Percentiles rank a stretch among this genome's conserved stretches.
These are phyloP conservation scores for Thalassiosira hispida DNA, from an alignment of 352 stramenopile genomes.

Conservation along the genomic window DNA sequence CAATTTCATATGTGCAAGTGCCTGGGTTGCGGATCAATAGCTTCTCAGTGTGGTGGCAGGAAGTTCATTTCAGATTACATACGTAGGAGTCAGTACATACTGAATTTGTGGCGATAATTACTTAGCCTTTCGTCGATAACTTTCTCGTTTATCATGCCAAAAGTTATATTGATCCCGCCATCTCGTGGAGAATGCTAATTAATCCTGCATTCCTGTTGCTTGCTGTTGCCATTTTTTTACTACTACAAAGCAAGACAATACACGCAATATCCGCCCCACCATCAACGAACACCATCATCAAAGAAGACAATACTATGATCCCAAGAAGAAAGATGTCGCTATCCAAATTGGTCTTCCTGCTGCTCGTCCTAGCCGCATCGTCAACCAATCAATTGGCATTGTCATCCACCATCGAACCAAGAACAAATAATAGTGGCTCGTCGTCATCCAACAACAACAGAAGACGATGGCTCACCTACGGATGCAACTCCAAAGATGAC, in stretches of 20 bases:
- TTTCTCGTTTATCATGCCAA: conserved; percentile 3
- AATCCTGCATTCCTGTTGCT: too few relatives aligned
- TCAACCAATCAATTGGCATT: not conserved
- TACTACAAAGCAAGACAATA: too few relatives aligned
- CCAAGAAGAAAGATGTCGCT: not conserved
- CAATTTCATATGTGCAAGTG: too few relatives aligned
- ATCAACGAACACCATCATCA: not conserved
- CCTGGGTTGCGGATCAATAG: too few relatives aligned
- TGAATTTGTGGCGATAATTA: not conserved
- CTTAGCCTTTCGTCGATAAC: not conserved
- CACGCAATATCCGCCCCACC: too few relatives aligned
- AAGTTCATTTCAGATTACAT: not conserved
- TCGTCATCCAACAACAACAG: not conserved
- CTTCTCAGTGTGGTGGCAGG: too few relatives aligned
- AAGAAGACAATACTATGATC: not conserved
- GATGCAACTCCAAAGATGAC: conserved; percentile 12
- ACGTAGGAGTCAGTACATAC: not conserved
- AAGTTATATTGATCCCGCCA: not conserved
- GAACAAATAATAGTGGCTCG: not conserved
- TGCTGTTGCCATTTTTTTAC: too few relatives aligned
- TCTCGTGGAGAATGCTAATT: too few relatives aligned
- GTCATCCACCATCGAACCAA: not conserved
- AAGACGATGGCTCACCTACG: conserved; percentile 6
- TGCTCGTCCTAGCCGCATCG: not conserved
- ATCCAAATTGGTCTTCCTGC: not conserved